Base-by-base conservation (phyloP, 2,329 filamentous ascomycete genomes). In the Aaosphaeria arxii region DNA sequence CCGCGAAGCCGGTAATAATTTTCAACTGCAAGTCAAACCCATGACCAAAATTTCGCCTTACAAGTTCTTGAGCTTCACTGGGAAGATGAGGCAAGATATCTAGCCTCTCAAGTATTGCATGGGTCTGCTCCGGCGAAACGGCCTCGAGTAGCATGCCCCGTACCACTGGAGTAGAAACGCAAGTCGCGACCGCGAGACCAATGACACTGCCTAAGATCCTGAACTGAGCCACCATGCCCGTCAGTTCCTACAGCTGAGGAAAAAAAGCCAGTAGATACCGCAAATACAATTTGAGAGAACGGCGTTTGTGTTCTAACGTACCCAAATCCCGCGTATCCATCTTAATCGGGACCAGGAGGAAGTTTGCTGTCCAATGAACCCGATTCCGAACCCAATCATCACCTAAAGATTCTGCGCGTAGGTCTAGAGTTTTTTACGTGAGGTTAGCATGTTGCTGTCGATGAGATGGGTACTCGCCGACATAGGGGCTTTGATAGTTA, bases 251-350 rank as follows among this genome's bases (percentile, higher is more conserved):
- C 48, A 5, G 53, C 53, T 55, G n/a, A n/a, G n/a, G 7, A 28
- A 40, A n/a, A 35, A 35, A 7, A 35, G 7, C 7, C n/a, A 7
- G 7, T n/a, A 13, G n/a, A 17, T 38, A 5, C 3, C 24, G 29
- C 41, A 30, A 11, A 6, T 7, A 40, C 39, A 17, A 7, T 11
- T 17, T 6, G 39, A 7, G 17, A 24, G 39, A 40, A 40, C 7
- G 7, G 39, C 9, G 17, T 7, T 24, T 7, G 39, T 7, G 32
- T 7, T 24, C 7, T 9, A 2, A 13, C 48, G 40, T 43, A 54
- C 53, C 53, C n/a, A 57, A 31, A 45, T 58, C 54, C 33, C 44
- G 13, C 11, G 49, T 50, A 17, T 58, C 47, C 43, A 57, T 45
- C 11, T 33, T 40, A 11, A 44, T 43, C 11, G 54, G 54, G 11